Percentiles rank a stretch among this genome's conserved stretches.
Evolutionary conservation across 75 land plant genomes (phyloP).

Genomic region (Gnetum montanum): DNA sequence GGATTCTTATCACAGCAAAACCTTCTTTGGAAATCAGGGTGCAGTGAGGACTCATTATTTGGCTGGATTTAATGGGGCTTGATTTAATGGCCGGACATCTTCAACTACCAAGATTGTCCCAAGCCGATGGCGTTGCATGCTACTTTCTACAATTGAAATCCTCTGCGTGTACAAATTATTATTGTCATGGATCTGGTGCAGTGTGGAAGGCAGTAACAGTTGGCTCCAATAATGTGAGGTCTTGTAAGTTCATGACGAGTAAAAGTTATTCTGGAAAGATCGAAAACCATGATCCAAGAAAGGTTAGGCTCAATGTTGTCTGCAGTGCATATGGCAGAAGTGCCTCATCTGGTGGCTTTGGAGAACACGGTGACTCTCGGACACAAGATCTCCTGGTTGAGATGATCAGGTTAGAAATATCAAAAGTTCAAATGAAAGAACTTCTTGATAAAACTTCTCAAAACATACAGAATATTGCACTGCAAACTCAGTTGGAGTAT

Average conservation of each 20-base stretch:
- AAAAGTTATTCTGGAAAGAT: background rate
- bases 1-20: too few relatives aligned
- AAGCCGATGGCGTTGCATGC: constrained; percentile 1
- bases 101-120: constrained; percentile 1
- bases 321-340: constrained; percentile 1
- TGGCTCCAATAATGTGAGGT: background rate
- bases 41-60: too few relatives aligned
- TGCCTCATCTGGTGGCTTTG: background rate
- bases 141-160: background rate
- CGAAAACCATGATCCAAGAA: background rate
- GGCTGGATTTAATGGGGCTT: too few relatives aligned
- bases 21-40: too few relatives aligned
- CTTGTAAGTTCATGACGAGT: background rate
- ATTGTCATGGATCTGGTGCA: too few relatives aligned
- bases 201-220: too few relatives aligned
- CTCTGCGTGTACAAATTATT: too few relatives aligned
- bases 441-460: background rate
- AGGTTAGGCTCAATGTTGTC: background rate
- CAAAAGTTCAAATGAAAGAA: constrained; percentile 1
- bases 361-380: background rate
- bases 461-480: constrained; percentile 2
- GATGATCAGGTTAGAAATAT: constrained; percentile 2
- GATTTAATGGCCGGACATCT: too few relatives aligned
- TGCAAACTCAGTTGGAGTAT: constrained; percentile 5
- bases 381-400: constrained; percentile 4